Base-by-base conservation (phyloP, 345 rosid genomes). In the Anacardium occidentale region DNA sequence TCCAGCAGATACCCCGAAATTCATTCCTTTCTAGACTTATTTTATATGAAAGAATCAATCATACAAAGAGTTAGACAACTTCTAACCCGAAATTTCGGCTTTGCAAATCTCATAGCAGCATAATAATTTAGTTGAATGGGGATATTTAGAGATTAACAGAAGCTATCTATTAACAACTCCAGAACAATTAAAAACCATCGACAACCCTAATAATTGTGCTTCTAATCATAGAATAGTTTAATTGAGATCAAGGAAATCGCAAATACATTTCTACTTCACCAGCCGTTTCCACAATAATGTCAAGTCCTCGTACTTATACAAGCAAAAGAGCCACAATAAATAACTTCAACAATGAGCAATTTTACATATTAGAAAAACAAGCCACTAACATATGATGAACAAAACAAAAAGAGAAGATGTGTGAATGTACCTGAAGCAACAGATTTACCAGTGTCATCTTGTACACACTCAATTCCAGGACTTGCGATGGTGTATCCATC, bases 401-500 rank as follows among this genome's bases (percentile, higher is more conserved):
- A 3, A 68, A 59, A 7, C 4, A 57, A 59, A 48, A 70, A 2
- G 64, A 68, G 10, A 70, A 5, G 53, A 1, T 17, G 11, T 15
- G 6, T 57, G 29, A 67, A 40, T 0, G 29, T 80, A 88, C 93
- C 73, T 10, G 82, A 67, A 78, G 72, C 62, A 51, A 72, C 73
- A 72, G 75, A 52, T 64, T 72, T 63, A 40, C 62, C 65, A 26
- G 72, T 62, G 66, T 71, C 77, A 72, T 75, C 75, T 29, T 79
- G 62, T 3, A 66, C 42, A 70, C n/a, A 20, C 69, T 79, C 81
- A 0, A 65, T 42, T 47, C 25, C 82, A 0, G 67, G 47, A 45
- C 25, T 13, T 24, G 56, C 25, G 12, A 3, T n/a, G 64, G 20
- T 12, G 56, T 34, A 29, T 51, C n/a, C 55, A 78, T 77, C 85